Evolutionary conservation across 768 basidiomycete species (phyloP).

Genomic region (Podaxis mareebaensis): DNA sequence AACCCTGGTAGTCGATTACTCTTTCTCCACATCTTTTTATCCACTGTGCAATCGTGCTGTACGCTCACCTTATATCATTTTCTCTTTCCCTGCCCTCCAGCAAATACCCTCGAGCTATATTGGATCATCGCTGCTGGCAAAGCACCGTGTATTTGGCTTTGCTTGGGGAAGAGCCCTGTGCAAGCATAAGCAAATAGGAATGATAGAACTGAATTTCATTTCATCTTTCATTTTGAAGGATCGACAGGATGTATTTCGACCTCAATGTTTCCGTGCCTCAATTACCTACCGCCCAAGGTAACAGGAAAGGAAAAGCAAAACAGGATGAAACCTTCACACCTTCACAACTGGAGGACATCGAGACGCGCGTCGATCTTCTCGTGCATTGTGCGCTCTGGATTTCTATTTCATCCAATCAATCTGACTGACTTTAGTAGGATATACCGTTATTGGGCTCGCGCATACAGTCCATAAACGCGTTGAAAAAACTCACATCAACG

Average conservation of each 20-base stretch:
- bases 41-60: too few relatives aligned
- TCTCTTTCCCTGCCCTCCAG: too few relatives aligned
- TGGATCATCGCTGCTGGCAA: too few relatives aligned
- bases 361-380: slow-evolving; percentile 66
- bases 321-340: slow-evolving; percentile 48
- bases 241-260: slow-evolving; percentile 60
- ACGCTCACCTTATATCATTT: too few relatives aligned
- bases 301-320: slow-evolving; percentile 62
- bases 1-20: too few relatives aligned
- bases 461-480: slow-evolving; percentile 71
- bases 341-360: slow-evolving; percentile 58
- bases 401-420: slow-evolving; percentile 7
- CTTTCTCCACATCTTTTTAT: too few relatives aligned
- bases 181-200: too few relatives aligned
- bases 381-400: slow-evolving; percentile 60
- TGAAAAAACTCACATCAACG: slow-evolving; percentile 73
- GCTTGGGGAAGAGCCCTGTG: too few relatives aligned
- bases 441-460: slow-evolving; percentile 76
- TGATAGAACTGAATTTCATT: too few relatives aligned
- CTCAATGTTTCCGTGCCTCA: slow-evolving; percentile 59
- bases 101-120: too few relatives aligned
- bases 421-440: slow-evolving; percentile 66
- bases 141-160: too few relatives aligned
- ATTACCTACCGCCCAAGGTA: slow-evolving; percentile 24
- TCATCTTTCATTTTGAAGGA: too few relatives aligned